phyloP scores from a whole-genome alignment of 257 asterid genomes.

The Nyctanthes arbortristis region DNA sequence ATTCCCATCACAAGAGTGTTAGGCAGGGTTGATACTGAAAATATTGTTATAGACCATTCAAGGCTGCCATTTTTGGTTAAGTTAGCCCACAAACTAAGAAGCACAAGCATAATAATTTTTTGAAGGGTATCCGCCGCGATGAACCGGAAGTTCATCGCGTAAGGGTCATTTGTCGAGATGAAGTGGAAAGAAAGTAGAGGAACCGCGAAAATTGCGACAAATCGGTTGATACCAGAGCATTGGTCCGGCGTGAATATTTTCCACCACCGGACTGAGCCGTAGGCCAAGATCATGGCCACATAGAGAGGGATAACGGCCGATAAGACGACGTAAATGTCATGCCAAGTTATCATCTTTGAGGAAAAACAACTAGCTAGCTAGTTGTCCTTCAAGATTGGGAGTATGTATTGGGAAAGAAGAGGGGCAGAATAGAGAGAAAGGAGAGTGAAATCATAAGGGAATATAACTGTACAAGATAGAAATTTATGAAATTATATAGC shows the following conservation, averaged over 20 bases:
- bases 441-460: too few relatives aligned
- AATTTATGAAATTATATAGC: too few relatives aligned
- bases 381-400: background rate
- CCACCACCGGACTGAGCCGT: slow-evolving; percentile 45
- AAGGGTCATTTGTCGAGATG: slow-evolving; percentile 32
- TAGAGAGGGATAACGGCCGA: slow-evolving; percentile 38
- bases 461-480: too few relatives aligned
- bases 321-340: slow-evolving; percentile 34
- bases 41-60: slow-evolving; percentile 36
- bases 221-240: slow-evolving; percentile 36
- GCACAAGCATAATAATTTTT: slow-evolving; percentile 23
- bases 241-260: slow-evolving; percentile 38
- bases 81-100: slow-evolving; percentile 30
- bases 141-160: slow-evolving; percentile 32
- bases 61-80: slow-evolving; percentile 27
- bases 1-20: slow-evolving; percentile 37
- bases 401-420: background rate
- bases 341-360: slow-evolving; percentile 29
- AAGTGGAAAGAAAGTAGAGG: slow-evolving; percentile 35
- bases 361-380: background rate
- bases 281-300: slow-evolving; percentile 37
- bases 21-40: slow-evolving; percentile 30
- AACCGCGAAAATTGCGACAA: slow-evolving; percentile 33
- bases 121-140: slow-evolving; percentile 35
- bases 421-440: background rate